Conservation (phyloP, 495 filamentous ascomycete species). For the Neurospora hispaniola region DNA sequence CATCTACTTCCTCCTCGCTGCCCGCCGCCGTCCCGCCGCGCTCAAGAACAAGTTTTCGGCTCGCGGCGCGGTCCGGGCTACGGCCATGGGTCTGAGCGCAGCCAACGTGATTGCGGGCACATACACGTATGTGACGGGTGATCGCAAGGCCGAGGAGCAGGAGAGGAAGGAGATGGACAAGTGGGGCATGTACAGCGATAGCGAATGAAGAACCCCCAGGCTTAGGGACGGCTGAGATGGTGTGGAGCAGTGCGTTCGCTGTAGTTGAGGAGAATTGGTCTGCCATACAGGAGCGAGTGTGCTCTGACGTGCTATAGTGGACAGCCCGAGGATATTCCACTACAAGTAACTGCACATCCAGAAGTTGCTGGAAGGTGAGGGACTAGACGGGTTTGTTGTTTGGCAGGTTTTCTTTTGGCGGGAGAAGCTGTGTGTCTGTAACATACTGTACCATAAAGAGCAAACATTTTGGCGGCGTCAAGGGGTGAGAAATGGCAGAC, state of each 20-base stretch:
- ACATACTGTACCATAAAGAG: not conserved
- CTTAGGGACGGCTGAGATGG: not conserved
- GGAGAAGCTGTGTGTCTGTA: not conserved
- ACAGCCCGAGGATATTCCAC: not conserved
- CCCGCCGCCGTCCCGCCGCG: conserved; percentile 48
- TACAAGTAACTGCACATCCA: not conserved
- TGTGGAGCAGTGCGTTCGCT: not conserved
- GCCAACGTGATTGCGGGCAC: conserved; percentile 63
- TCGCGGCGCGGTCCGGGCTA: conserved; percentile 59
- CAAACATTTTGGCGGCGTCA: not conserved
- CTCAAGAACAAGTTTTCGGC: conserved; percentile 51
- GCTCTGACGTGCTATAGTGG: not conserved
- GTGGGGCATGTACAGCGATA: conserved; percentile 26
- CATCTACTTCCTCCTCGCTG: conserved; percentile 69
- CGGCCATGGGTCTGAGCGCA: conserved; percentile 58
- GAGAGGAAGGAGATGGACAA: conserved; percentile 35
- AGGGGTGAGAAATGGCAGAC: not conserved
- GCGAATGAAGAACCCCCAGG: conserved; percentile 6
- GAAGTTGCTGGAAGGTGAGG: not conserved
- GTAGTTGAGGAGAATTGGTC: not conserved
- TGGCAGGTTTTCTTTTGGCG: not conserved
- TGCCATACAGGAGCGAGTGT: not conserved
- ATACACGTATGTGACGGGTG: conserved; percentile 56
- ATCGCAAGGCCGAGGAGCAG: conserved; percentile 39
- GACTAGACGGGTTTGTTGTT: not conserved